Percentiles rank a stretch among this genome's conserved stretches.
Conservation (phyloP, 176 grass and related monocot genomes). For the Canna indica region DNA sequence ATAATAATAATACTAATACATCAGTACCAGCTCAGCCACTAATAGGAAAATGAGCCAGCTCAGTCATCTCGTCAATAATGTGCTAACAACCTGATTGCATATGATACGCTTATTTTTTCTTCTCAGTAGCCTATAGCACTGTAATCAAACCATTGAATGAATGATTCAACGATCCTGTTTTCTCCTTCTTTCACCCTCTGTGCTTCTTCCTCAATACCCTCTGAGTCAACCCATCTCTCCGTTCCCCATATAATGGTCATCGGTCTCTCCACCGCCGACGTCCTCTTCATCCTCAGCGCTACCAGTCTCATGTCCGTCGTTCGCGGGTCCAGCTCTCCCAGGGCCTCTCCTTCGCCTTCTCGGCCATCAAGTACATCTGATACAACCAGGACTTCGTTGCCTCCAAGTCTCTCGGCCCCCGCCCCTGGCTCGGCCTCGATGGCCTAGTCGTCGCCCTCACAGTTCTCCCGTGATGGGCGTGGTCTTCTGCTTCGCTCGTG, state of each 20-base stretch:
- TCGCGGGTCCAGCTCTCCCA: slow-evolving; percentile 75
- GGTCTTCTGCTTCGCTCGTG: slow-evolving; percentile 59
- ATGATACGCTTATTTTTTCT: too few species aligned
- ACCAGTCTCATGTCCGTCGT: slow-evolving; percentile 80
- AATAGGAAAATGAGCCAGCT: too few species aligned
- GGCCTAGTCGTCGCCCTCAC: slow-evolving; percentile 56
- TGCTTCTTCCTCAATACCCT: too few species aligned
- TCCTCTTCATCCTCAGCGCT: slow-evolving; percentile 58
- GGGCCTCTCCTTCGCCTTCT: slow-evolving; percentile 68
- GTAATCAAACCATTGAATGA: too few species aligned
- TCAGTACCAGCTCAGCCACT: too few species aligned
- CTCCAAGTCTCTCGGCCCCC: slow-evolving; percentile 39
- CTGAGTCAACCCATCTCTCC: slow-evolving; percentile 45
- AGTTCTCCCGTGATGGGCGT: slow-evolving; percentile 49
- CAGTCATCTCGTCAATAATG: too few species aligned
- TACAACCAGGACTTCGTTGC: slow-evolving; percentile 61
- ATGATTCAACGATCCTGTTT: too few species aligned
- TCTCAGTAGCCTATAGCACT: too few species aligned
- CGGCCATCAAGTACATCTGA: slow-evolving; percentile 78
- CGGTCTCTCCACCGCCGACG: slow-evolving; percentile 43
- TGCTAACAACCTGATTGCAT: too few species aligned
- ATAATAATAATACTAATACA: too few species aligned
- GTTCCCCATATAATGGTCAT: slow-evolving; percentile 69
- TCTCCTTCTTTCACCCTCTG: too few species aligned
- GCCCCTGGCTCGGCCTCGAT: slow-evolving; percentile 59